Evolutionary conservation across 1,284 basidiomycete species (phyloP), one percentile per base, ranked within the genome.

Genomic region (Pseudomicrostroma phylloplanum): DNA sequence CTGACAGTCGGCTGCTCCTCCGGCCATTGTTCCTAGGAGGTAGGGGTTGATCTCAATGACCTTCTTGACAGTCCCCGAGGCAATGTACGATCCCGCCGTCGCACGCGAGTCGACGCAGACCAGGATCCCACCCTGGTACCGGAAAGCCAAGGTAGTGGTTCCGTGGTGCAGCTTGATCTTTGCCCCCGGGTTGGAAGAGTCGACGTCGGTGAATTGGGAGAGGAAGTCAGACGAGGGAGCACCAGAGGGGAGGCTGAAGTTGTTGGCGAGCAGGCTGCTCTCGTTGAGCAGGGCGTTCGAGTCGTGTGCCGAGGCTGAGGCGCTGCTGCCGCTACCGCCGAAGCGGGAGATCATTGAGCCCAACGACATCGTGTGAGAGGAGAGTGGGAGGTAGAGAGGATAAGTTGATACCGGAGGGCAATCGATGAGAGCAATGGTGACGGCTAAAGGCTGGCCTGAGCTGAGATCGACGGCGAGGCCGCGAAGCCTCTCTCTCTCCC

Each of bases 41-140:
- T 96, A 98, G 55, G 92, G 92, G 83, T 98, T 98, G 82, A 99
- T 98, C 83, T 98, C 96, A 74, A 99, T 98, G 67, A 99, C 94
- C 66, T 79, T 79, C 62, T 79, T 75, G 25, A 77, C 75, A 11
- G 76, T 76, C 51, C 77, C 79, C 6, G 62, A 75, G 89, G 94
- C 94, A 78, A 99, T 86, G 81, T 98, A 98, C 81, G 87, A 91
- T 76, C 96, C 96, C 23, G 94, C 91, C 7, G 94, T 98, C 42
- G 96, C 96, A 80, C 96, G 83, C 51, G 94, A 98, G 81, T 99
- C 96, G 36, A 98, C 96, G 30, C 92, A 90, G 23, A 98, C 94
- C 65, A 98, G 94, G 68, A 98, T 93, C 59, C 96, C 96, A 48
- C 94, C 96, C 77, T 90, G 83, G 83, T 90, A 99, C 78, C 92